A percentile compares a stretch with the other conserved stretches of the same genome.
These are phyloP conservation scores for Cyanidiococcus yangmingshanensis DNA, from an alignment of 23 red algal species.

Conservation along the genomic window DNA sequence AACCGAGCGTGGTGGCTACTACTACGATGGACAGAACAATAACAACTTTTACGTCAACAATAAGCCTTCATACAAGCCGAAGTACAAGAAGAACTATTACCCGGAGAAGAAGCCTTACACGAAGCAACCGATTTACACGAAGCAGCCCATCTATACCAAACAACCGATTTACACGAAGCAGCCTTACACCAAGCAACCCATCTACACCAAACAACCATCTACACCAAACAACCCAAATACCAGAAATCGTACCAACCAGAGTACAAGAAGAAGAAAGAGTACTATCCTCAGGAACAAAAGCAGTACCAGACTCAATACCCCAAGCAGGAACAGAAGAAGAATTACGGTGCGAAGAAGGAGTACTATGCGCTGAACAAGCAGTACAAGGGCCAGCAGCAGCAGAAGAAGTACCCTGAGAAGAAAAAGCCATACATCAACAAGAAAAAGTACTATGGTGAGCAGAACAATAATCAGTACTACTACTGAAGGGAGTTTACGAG, in stretches of 20 bases:
- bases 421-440: constrained; percentile 11
- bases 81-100: constrained; percentile 10
- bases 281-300: constrained; percentile 4
- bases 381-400: constrained; percentile 17
- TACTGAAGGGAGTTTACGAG: no score
- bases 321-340: background rate
- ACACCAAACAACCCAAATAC: background rate
- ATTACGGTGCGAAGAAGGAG: constrained; percentile 6
- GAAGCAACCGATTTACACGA: constrained; percentile 12
- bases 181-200: constrained; percentile 16
- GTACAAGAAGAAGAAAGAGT: background rate
- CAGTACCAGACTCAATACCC: background rate
- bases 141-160: constrained; percentile 13
- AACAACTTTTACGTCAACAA: constrained; percentile 2
- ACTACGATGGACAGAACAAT: background rate
- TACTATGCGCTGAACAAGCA: constrained; percentile 21
- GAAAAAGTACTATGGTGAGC: constrained; percentile 14
- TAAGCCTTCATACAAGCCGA: constrained; percentile 9
- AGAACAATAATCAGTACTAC: constrained; percentile 16
- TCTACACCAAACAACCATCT: constrained; percentile 13
- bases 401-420: background rate
- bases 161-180: constrained; percentile 16
- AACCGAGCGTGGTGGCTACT: background rate
- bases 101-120: background rate
- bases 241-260: background rate